A percentile compares a stretch with the other conserved stretches of the same genome.
phyloP scores from a whole-genome alignment of 2,329 filamentous ascomycete genomes.

The Huntiella savannae region DNA sequence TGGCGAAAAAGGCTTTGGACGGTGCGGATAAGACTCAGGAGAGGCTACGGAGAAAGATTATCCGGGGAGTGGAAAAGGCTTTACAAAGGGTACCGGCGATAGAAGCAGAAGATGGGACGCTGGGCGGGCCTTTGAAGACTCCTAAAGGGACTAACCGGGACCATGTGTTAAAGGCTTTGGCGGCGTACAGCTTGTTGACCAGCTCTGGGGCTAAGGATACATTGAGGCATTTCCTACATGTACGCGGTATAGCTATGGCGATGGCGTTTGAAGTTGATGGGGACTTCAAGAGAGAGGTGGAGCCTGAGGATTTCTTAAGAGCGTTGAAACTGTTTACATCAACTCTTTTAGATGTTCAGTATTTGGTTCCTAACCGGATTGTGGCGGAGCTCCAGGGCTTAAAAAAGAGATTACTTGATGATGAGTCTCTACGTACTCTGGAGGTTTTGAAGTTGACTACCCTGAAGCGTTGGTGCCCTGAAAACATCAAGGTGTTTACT shows the following conservation, averaged over 20 bases:
- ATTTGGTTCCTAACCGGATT: conserved; percentile 53
- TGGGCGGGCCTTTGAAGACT: too few species aligned
- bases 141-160: conserved; percentile 19
- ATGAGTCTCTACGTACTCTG: conserved; percentile 43
- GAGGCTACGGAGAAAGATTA: conserved; percentile 41
- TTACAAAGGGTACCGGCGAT: conserved; percentile 40
- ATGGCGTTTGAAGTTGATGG: conserved; percentile 32
- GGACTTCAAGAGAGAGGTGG: conserved; percentile 22
- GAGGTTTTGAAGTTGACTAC: conserved; percentile 61
- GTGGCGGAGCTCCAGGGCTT: conserved; percentile 48
- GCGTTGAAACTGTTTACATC: conserved; percentile 55
- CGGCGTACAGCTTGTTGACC: conserved; percentile 64
- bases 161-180: conserved; percentile 52
- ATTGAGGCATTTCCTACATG: conserved; percentile 56
- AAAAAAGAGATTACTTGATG: conserved; percentile 56
- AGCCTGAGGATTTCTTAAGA: conserved; percentile 33
- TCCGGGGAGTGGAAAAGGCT: conserved; percentile 49
- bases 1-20: conserved; percentile 28
- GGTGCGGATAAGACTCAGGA: conserved; percentile 44
- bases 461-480: conserved; percentile 59
- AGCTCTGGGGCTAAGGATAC: conserved; percentile 66
- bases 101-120: conserved; percentile 12
- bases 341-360: conserved; percentile 60
- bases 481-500: conserved; percentile 68
- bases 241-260: conserved; percentile 50